Evolutionary conservation across 1,284 basidiomycete genomes (phyloP).

Genomic region (Coniferiporia sulphurascens): DNA sequence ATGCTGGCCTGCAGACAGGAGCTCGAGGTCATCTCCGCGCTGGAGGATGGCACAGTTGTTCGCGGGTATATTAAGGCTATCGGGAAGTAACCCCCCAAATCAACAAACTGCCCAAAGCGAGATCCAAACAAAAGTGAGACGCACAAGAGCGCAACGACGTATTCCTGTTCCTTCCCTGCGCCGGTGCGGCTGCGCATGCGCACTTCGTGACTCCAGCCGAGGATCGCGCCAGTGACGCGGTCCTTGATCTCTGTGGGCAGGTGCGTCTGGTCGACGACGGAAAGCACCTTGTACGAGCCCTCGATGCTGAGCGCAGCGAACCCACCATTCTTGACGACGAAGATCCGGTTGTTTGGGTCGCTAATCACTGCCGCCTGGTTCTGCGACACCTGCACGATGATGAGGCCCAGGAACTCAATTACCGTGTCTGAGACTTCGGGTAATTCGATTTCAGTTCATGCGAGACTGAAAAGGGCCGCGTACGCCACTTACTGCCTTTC

Average conservation of each 20-base stretch:
- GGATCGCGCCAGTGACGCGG: slow-evolving; percentile 48
- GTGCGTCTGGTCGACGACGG: slow-evolving; percentile 78
- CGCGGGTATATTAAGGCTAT: slow-evolving; percentile 72
- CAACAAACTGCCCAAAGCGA: too few relatives aligned
- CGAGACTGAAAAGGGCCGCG: not conserved
- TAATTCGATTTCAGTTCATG: not conserved
- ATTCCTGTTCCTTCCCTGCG: slow-evolving; percentile 44
- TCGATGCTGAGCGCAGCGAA: slow-evolving; percentile 73
- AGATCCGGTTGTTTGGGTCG: slow-evolving; percentile 76
- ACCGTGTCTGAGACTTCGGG: slow-evolving; percentile 68
- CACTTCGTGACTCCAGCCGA: slow-evolving; percentile 70
- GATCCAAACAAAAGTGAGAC: slow-evolving; percentile 25
- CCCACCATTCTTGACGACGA: slow-evolving; percentile 72
- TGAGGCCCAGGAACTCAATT: slow-evolving; percentile 70
- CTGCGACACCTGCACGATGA: slow-evolving; percentile 75
- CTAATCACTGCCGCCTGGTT: slow-evolving; percentile 76
- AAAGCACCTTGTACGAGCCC: slow-evolving; percentile 70
- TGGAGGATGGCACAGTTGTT: slow-evolving; percentile 81
- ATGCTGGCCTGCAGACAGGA: slow-evolving; percentile 73
- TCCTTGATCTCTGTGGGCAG: slow-evolving; percentile 56
- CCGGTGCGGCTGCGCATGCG: slow-evolving; percentile 60
- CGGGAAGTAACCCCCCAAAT: slow-evolving; percentile 4
- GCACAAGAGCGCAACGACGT: slow-evolving; percentile 72
- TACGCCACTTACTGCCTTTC: slow-evolving; percentile 49
- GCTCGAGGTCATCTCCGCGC: slow-evolving; percentile 70